Conservation (phyloP, 148 eudicot species). For the Vaccinium macrocarpon region DNA sequence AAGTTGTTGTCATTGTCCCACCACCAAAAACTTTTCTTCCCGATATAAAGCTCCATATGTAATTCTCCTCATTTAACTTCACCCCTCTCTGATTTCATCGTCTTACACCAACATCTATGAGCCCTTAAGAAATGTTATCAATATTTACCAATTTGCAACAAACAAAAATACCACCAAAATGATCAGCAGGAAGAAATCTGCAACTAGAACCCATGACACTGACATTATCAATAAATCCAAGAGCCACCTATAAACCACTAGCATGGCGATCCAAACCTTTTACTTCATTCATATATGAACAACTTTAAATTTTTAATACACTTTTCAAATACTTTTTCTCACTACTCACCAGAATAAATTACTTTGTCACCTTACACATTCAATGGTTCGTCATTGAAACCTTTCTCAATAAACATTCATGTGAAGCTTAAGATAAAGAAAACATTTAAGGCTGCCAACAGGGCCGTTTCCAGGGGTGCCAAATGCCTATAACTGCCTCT, state of each 20-base stretch:
- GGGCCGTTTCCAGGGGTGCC: background rate
- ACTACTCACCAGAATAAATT: background rate
- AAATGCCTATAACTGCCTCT: background rate
- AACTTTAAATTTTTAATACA: background rate
- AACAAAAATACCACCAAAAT: background rate
- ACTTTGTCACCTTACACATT: background rate
- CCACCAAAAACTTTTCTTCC: background rate
- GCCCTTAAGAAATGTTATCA: background rate
- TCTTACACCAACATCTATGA: background rate
- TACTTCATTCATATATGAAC: background rate
- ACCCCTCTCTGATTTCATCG: conserved; percentile 1
- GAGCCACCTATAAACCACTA: background rate
- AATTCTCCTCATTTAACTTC: background rate
- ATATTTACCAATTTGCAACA: background rate
- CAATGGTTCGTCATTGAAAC: background rate
- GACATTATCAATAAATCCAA: background rate
- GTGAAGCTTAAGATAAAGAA: background rate
- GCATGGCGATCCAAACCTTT: background rate
- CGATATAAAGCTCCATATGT: background rate
- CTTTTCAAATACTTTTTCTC: background rate
- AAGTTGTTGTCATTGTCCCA: background rate
- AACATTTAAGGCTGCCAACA: background rate
- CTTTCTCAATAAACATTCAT: background rate
- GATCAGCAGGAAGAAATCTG: background rate
- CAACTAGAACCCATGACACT: background rate